Percentiles rank a stretch among this genome's conserved stretches.
These are phyloP conservation scores for Lumnitzera racemosa DNA, from an alignment of 345 rosid species.

Conservation along the genomic window DNA sequence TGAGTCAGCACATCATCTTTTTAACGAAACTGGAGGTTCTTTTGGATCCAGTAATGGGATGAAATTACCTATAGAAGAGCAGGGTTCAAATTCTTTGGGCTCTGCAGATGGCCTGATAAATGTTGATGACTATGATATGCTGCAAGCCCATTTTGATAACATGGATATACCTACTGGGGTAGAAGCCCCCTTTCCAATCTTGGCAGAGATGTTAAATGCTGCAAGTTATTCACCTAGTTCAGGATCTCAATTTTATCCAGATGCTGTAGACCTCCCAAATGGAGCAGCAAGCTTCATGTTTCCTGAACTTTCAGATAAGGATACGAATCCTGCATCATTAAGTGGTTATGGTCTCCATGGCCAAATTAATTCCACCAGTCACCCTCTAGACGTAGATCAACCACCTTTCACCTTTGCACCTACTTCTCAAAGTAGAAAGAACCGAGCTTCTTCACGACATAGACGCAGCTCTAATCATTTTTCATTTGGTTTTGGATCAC, in stretches of 20 bases:
- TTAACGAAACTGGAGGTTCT: constrained; percentile 1
- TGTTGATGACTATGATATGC: constrained; percentile 35
- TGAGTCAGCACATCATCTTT: constrained; percentile 7
- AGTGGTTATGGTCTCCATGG: constrained; percentile 15
- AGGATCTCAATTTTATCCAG: constrained; percentile 1
- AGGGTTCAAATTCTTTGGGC: constrained; percentile 25
- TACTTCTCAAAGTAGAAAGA: constrained; percentile 16
- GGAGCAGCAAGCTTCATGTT: constrained; percentile 7
- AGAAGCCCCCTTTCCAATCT: constrained; percentile 55
- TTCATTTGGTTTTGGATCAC: constrained; percentile 12
- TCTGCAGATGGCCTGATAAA: constrained; percentile 28
- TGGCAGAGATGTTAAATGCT: constrained; percentile 11
- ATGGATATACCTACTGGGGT: constrained; percentile 70
- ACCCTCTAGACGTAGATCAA: constrained; percentile 17
- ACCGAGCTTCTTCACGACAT: constrained; percentile 15
- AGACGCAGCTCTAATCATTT: constrained; percentile 8
- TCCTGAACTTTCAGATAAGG: constrained; percentile 8
- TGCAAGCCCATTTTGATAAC: constrained; percentile 65
- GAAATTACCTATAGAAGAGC: constrained; percentile 16
- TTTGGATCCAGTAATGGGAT: constrained; percentile 14
- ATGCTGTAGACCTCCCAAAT: neutral
- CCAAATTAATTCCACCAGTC: constrained; percentile 7
- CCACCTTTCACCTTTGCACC: constrained; percentile 13
- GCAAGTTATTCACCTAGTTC: constrained; percentile 16
- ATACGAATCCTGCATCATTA: constrained; percentile 15